Conservation (phyloP, 345 rosid species). For the Euphorbia tirucalli region DNA sequence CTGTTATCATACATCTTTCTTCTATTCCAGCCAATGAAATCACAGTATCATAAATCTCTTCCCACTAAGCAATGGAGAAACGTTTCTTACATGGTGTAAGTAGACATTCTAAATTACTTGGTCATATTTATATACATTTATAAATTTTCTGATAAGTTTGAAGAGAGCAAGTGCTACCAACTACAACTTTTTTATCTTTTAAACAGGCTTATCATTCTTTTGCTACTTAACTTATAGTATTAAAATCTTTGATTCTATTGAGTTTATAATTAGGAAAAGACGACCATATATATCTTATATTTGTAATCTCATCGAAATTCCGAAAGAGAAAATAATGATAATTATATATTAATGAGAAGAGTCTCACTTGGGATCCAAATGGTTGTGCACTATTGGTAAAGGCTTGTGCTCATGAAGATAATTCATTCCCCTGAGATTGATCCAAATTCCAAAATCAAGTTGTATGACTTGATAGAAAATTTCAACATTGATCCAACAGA, state of each 20-base stretch:
- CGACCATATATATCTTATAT: neutral
- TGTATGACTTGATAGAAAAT: neutral
- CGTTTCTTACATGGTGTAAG: neutral
- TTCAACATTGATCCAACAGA: neutral
- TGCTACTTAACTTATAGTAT: no score
- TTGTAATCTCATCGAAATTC: neutral
- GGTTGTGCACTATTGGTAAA: slow-evolving; percentile 54
- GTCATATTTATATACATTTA: no score
- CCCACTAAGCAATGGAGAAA: neutral
- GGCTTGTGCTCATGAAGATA: slow-evolving; percentile 67
- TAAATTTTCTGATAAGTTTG: neutral
- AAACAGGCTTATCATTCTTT: no score
- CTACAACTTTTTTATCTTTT: no score
- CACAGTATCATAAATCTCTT: neutral
- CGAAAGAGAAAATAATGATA: neutral
- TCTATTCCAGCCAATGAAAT: neutral
- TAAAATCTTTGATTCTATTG: no score
- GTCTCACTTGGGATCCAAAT: slow-evolving; percentile 44
- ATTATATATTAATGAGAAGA: neutral
- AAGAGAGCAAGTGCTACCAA: neutral
- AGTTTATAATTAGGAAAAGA: neutral
- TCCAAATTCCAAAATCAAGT: no score
- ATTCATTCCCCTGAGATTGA: slow-evolving; percentile 72
- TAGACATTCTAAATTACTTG: neutral
- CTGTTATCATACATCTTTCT: neutral